These are phyloP conservation scores for Bonia amplexicaulis DNA, from an alignment of 176 grass and related monocot species.

Conservation along the genomic window DNA sequence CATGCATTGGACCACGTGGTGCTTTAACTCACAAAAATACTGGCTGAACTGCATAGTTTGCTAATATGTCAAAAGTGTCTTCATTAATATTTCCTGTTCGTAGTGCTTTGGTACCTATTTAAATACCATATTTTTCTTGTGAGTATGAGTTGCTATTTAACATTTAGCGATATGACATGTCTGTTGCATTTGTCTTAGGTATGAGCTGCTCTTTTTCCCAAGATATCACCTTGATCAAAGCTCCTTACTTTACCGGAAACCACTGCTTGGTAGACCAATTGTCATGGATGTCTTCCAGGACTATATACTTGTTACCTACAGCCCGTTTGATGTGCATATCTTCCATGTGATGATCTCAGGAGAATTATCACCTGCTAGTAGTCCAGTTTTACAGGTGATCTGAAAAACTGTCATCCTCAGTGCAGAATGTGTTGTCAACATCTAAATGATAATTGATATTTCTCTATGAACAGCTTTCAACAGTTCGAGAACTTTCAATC, in stretches of 20 bases:
- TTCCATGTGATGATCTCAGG: constrained; percentile 87
- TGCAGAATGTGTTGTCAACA: constrained; percentile 10
- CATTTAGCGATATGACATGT: constrained; percentile 30
- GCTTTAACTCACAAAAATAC: constrained; percentile 14
- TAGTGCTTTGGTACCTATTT: not conserved
- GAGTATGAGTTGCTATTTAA: constrained; percentile 21
- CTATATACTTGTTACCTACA: constrained; percentile 92
- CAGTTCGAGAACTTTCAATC: constrained; percentile 94
- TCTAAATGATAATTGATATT: not conserved
- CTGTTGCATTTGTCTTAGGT: constrained; percentile 55
- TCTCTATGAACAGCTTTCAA: constrained; percentile 69
- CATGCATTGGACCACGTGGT: not conserved
- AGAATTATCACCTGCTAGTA: constrained; percentile 71
- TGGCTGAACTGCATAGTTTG: not conserved
- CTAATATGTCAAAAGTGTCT: not conserved
- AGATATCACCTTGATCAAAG: constrained; percentile 99
- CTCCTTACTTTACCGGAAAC: constrained; percentile 85
- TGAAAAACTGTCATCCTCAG: constrained; percentile 4
- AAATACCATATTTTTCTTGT: not conserved
- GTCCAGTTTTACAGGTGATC: constrained; percentile 84
- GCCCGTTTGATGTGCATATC: constrained; percentile 99
- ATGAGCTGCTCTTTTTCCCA: constrained; percentile 95
- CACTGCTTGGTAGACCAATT: constrained; percentile 77
- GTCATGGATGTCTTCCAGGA: constrained; percentile 97
- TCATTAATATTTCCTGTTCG: not conserved